Conservation (phyloP, 2,329 filamentous ascomycete species). For the Penicillium sp. region DNA sequence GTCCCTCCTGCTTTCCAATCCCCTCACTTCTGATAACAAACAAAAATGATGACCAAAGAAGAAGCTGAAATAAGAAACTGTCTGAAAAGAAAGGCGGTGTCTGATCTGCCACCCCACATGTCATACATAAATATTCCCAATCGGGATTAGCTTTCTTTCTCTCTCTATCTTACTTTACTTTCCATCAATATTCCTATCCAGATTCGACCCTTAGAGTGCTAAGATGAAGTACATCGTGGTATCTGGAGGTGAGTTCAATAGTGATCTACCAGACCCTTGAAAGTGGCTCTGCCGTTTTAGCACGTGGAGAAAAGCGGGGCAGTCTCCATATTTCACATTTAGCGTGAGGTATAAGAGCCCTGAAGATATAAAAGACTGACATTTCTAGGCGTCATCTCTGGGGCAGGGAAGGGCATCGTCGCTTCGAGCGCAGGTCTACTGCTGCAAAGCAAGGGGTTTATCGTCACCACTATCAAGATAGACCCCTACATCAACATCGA, state of each 20-base stretch:
- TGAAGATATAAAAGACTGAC: not conserved
- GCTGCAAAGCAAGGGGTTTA: conserved; percentile 31
- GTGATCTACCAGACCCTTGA: not conserved
- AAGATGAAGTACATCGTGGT: conserved; percentile 82
- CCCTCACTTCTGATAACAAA: not conserved
- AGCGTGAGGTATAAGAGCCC: not conserved
- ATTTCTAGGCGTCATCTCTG: conserved; percentile 47
- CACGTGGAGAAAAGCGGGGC: not conserved
- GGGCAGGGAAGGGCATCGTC: conserved; percentile 64
- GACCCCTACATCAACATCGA: conserved; percentile 75
- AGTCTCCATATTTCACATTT: not conserved
- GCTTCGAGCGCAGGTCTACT: conserved; percentile 50
- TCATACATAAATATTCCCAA: not conserved
- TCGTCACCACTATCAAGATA: conserved; percentile 36
- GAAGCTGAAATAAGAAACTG: not conserved
- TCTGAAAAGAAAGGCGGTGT: not conserved
- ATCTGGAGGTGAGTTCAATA: conserved; percentile 63
- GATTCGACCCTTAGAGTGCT: not conserved
- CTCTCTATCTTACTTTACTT: not conserved
- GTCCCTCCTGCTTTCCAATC: no score
- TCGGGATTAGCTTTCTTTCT: not conserved
- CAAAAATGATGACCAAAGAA: not conserved
- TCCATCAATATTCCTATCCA: not conserved
- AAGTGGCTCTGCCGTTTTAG: not conserved
- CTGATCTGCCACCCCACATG: not conserved